Evolutionary conservation across 169 alveolate species (phyloP).

Genomic region (Plasmodium knowlesi): DNA sequence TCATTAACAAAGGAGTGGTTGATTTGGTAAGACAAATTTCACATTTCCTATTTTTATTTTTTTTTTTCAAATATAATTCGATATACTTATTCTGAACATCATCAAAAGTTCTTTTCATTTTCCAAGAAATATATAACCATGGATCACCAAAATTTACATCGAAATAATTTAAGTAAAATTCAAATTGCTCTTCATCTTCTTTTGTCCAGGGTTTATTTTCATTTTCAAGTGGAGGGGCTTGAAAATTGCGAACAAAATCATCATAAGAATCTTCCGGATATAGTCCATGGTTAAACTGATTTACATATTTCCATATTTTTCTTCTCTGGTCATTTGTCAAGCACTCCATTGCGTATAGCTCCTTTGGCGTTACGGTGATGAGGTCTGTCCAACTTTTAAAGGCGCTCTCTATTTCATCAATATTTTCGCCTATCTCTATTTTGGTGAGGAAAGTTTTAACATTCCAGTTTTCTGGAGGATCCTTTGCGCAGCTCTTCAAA

Average conservation of each 20-base stretch:
- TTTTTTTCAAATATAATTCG: constrained; percentile 78
- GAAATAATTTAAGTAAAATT: constrained; percentile 84
- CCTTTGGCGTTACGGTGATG: constrained; percentile 84
- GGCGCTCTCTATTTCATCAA: constrained; percentile 84
- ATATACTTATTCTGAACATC: constrained; percentile 87
- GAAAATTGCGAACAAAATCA: constrained; percentile 85
- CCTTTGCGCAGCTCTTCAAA: constrained; percentile 82
- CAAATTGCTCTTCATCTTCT: constrained; percentile 83
- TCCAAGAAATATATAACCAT: constrained; percentile 91
- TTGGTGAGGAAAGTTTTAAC: constrained; percentile 83
- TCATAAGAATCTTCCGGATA: constrained; percentile 86
- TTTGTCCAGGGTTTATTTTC: constrained; percentile 89
- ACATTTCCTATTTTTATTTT: constrained; percentile 84
- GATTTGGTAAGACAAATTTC: constrained; percentile 86
- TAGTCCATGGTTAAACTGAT: constrained; percentile 89
- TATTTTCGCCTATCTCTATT: constrained; percentile 86
- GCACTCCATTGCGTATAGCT: constrained; percentile 79
- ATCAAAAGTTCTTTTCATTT: constrained; percentile 88
- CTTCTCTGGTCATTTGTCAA: constrained; percentile 88
- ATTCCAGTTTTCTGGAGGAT: constrained; percentile 89
- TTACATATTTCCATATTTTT: constrained; percentile 81
- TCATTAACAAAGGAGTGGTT: constrained; percentile 86
- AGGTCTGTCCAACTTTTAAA: constrained; percentile 87
- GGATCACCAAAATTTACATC: constrained; percentile 90
- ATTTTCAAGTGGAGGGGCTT: constrained; percentile 86